A percentile compares a stretch with the other conserved stretches of the same genome.
Conservation (phyloP, 495 filamentous ascomycete species). For the Tuber magnatum region DNA sequence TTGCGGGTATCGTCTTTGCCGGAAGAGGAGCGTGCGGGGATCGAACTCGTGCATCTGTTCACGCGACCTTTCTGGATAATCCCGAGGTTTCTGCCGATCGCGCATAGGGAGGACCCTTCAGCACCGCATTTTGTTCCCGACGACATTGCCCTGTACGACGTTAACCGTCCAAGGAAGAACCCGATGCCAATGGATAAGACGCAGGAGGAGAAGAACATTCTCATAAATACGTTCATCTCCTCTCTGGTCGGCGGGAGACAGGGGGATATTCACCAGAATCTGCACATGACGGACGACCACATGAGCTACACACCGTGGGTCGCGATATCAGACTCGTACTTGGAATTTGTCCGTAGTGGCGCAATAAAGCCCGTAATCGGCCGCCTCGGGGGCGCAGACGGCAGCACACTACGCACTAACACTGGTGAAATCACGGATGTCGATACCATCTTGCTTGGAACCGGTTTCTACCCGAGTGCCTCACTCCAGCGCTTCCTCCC, state of each 20-base stretch:
- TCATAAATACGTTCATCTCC: conserved; percentile 51
- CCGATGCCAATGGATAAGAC: conserved; percentile 55
- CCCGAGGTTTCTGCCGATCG: conserved; percentile 53
- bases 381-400: conserved; percentile 32
- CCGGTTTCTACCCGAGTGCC: conserved; percentile 60
- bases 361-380: conserved; percentile 49
- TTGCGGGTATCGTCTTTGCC: conserved; percentile 56
- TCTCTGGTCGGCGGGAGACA: conserved; percentile 59
- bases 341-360: conserved; percentile 61
- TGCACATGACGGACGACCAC: conserved; percentile 42
- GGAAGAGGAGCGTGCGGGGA: conserved; percentile 39
- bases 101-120: conserved; percentile 41
- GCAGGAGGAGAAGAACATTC: conserved; percentile 48
- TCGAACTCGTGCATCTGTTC: conserved; percentile 60
- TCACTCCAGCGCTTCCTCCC: conserved; percentile 57
- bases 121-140: conserved; percentile 53
- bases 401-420: conserved; percentile 3
- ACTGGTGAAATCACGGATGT: conserved; percentile 45
- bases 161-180: conserved; percentile 52
- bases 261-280: conserved; percentile 46
- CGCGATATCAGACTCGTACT: conserved; percentile 62
- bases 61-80: conserved; percentile 67
- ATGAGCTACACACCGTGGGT: conserved; percentile 53
- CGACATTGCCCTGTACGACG: conserved; percentile 70
- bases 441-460: conserved; percentile 64